phyloP scores from a whole-genome alignment of 495 filamentous ascomycete genomes.

The Saxophila tyrrhenica region DNA sequence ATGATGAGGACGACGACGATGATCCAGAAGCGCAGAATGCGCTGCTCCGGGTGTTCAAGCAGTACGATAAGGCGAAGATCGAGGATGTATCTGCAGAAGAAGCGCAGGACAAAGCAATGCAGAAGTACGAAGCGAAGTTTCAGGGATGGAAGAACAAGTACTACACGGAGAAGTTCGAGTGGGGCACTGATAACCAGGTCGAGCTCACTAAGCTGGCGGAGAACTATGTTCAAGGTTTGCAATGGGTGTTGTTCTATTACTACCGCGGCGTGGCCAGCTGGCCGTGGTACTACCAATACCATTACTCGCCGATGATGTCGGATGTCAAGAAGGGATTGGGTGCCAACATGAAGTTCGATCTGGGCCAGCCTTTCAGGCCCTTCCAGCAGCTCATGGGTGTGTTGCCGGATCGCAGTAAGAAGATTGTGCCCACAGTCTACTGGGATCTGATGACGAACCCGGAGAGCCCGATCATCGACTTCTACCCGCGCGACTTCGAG shows the following conservation, averaged over 20 bases:
- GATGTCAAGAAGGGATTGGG: constrained; percentile 82
- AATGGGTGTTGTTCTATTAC: constrained; percentile 98
- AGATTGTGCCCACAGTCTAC: constrained; percentile 81
- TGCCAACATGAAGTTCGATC: constrained; percentile 80
- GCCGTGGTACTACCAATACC: constrained; percentile 96
- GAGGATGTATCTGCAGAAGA: constrained; percentile 71
- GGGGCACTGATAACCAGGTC: constrained; percentile 70
- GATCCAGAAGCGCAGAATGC: constrained; percentile 83
- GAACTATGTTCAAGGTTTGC: constrained; percentile 95
- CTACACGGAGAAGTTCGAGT: constrained; percentile 80
- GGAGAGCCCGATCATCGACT: constrained; percentile 93
- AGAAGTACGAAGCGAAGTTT: constrained; percentile 80
- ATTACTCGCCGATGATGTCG: constrained; percentile 97
- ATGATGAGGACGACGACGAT: constrained; percentile 48
- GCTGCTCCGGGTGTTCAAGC: constrained; percentile 68
- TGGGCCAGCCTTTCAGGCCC: constrained; percentile 88
- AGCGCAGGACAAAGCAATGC: constrained; percentile 60
- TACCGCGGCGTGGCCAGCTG: constrained; percentile 94
- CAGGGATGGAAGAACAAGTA: constrained; percentile 86
- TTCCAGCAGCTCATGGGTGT: constrained; percentile 98
- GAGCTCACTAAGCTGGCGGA: constrained; percentile 76
- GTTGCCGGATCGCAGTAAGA: constrained; percentile 90
- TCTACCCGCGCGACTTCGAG: constrained; percentile 95
- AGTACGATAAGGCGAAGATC: constrained; percentile 80
- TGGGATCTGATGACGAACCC: constrained; percentile 83